Base-by-base conservation (phyloP, 1,284 basidiomycete genomes). In the Hemileia vastatrix region DNA sequence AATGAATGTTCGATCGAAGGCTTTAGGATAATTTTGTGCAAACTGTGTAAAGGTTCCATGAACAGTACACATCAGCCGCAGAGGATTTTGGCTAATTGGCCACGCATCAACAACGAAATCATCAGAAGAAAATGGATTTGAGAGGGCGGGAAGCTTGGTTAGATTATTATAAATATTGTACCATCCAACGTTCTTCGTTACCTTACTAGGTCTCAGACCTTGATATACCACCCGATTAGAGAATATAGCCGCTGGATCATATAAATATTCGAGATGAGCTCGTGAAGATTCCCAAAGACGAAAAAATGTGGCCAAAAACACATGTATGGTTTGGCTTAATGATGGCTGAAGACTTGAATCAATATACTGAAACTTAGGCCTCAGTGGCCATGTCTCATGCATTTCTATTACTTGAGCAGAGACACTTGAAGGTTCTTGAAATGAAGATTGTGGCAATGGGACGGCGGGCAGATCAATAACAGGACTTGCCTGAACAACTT, bases 271-370 rank as follows among this genome's bases (percentile, higher is more conserved):
- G 47, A 63, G 61, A 36, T 57, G 54, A 19, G 24, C 15, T 9
- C 61, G 54, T 27, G 61, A 63, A 45, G 45, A 47, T 43, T 63
- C 61, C 61, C 61, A 63, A 36, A 63, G 54, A 40, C 61, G 32
- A 44, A 63, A 63, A 27, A 63, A 63, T 18, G 61, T 63, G 15
- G 45, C 52, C 48, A 63, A 50, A 56, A 63, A 63, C 48, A 57
- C 61, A 18, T 53, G 27, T 4, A 63, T 33, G n/a, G 54, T 63
- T 33, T 23, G 40, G 4, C 23, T 47, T 6, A 63, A 56, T 31
- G 56, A 54, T 11, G 48, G 19, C 6, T 33, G 44, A 24, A 40
- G 19, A 11, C 47, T 43, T 45, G 32, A 48, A 47, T 63, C 61
- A 21, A 57, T 19, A 45, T 32, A 63, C 32, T 19, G 32, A 0